A percentile compares a stretch with the other conserved stretches of the same genome.
Evolutionary conservation across 2,329 filamentous ascomycete species (phyloP).

Genomic region (Bisporella sp.): DNA sequence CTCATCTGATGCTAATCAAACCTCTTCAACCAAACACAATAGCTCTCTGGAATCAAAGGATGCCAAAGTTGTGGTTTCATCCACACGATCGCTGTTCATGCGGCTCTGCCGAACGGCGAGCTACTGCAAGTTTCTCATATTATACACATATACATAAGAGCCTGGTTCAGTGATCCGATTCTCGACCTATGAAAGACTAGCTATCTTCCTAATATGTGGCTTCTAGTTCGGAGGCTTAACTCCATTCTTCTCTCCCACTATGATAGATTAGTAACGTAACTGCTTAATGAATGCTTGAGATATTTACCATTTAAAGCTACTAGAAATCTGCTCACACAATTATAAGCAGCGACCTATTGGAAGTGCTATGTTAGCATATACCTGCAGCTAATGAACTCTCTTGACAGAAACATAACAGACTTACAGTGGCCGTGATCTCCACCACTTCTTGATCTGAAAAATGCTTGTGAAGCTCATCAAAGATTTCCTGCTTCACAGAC

Average conservation of each 20-base stretch:
- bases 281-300: neutral
- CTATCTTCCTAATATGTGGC: too few species aligned
- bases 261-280: constrained; percentile 3
- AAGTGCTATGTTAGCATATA: neutral
- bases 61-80: too few species aligned
- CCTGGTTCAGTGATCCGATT: too few species aligned
- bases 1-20: too few species aligned
- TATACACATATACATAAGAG: too few species aligned
- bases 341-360: constrained; percentile 61
- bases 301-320: constrained; percentile 70
- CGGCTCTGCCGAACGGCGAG: too few species aligned
- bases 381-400: neutral
- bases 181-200: too few species aligned
- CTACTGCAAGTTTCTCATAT: too few species aligned
- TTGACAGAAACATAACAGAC: constrained; percentile 5
- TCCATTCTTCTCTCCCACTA: constrained; percentile 26
- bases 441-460: constrained; percentile 70
- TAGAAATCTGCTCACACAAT: constrained; percentile 77
- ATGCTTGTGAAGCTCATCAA: constrained; percentile 50
- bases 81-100: too few species aligned
- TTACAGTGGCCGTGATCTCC: constrained; percentile 65
- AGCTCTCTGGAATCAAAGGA: too few species aligned
- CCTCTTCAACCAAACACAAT: too few species aligned
- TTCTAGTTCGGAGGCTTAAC: constrained; percentile 8
- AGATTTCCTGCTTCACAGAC: constrained; percentile 60